A percentile compares a stretch with the other conserved stretches of the same genome.
Evolutionary conservation across 2,329 filamentous ascomycete species (phyloP).

Genomic region (Teratosphaeria epicoccoides): DNA sequence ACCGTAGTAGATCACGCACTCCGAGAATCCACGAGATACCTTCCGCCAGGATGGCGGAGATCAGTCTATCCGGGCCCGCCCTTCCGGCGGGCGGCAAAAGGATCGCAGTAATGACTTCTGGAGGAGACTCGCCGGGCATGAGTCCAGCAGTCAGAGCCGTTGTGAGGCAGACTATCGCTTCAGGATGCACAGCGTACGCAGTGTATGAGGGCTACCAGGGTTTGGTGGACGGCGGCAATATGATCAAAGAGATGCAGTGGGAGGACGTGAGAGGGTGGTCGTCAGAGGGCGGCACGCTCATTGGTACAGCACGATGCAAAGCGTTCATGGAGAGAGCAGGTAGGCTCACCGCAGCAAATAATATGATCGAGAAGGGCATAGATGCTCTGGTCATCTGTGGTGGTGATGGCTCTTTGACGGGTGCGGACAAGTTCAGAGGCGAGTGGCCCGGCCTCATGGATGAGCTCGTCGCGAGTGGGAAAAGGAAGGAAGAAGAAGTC

Average conservation of each 20-base stretch:
- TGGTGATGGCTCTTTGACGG: constrained; percentile 90
- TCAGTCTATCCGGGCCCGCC: constrained; percentile 20
- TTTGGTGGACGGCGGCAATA: constrained; percentile 74
- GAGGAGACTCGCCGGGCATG: constrained; percentile 91
- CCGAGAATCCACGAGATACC: background rate
- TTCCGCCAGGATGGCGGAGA: constrained; percentile 19
- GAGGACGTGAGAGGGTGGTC: constrained; percentile 90
- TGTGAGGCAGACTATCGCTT: constrained; percentile 80
- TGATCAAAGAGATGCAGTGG: constrained; percentile 84
- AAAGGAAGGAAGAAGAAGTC: constrained; percentile 61
- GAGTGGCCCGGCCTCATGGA: constrained; percentile 85
- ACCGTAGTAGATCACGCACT: background rate
- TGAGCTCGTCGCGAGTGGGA: constrained; percentile 66
- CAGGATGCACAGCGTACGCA: constrained; percentile 42
- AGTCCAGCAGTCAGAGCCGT: constrained; percentile 83
- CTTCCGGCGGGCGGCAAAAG: constrained; percentile 39
- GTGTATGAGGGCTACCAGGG: constrained; percentile 92
- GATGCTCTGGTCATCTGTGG: constrained; percentile 95
- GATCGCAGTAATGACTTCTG: constrained; percentile 88
- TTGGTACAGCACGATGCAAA: constrained; percentile 89
- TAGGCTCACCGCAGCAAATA: constrained; percentile 77
- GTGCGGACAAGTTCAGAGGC: constrained; percentile 81
- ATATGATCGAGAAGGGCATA: constrained; percentile 86
- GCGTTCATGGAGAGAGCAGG: constrained; percentile 83
- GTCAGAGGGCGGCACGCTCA: constrained; percentile 87